phyloP scores from a whole-genome alignment of 495 filamentous ascomycete species.

The Stereocaulon alpinum region DNA sequence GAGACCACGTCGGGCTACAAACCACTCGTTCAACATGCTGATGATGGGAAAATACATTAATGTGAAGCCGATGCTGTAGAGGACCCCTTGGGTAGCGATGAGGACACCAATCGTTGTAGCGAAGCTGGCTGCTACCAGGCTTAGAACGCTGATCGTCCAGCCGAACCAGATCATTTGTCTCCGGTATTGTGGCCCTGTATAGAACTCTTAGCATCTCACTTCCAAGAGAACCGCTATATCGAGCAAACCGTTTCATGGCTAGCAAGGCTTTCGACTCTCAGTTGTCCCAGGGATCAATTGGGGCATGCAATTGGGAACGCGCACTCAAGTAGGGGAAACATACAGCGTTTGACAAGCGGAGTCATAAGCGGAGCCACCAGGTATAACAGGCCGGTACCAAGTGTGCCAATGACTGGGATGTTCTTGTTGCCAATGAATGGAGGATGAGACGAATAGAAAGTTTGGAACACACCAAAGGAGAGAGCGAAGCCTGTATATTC shows the following conservation, averaged over 20 bases:
- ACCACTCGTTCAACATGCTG: constrained; percentile 49
- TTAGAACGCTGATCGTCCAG: constrained; percentile 10
- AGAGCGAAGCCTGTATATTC: constrained; percentile 25
- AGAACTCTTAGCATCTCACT: too few species aligned
- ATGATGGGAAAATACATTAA: constrained; percentile 40
- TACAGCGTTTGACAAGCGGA: constrained; percentile 22
- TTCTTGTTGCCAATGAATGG: constrained; percentile 24
- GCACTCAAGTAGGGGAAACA: too few species aligned
- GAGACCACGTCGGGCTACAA: constrained; percentile 39
- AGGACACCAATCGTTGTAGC: constrained; percentile 34
- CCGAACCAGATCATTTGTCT: constrained; percentile 26
- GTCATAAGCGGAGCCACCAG: constrained; percentile 24
- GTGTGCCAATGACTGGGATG: constrained; percentile 28
- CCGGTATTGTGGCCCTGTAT: constrained; percentile 17
- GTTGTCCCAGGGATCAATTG: too few species aligned
- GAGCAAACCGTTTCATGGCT: too few species aligned
- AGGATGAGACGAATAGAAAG: constrained; percentile 27
- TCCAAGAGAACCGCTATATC: too few species aligned
- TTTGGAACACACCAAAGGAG: constrained; percentile 31
- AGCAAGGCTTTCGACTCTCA: too few species aligned
- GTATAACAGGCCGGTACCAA: constrained; percentile 26
- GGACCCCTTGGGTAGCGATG: constrained; percentile 43
- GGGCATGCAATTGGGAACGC: too few species aligned
- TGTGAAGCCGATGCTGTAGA: constrained; percentile 40
- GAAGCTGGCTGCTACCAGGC: constrained; percentile 33